These are phyloP conservation scores for Ustilago tritici DNA, from an alignment of 1,284 basidiomycete genomes.

Conservation along the genomic window DNA sequence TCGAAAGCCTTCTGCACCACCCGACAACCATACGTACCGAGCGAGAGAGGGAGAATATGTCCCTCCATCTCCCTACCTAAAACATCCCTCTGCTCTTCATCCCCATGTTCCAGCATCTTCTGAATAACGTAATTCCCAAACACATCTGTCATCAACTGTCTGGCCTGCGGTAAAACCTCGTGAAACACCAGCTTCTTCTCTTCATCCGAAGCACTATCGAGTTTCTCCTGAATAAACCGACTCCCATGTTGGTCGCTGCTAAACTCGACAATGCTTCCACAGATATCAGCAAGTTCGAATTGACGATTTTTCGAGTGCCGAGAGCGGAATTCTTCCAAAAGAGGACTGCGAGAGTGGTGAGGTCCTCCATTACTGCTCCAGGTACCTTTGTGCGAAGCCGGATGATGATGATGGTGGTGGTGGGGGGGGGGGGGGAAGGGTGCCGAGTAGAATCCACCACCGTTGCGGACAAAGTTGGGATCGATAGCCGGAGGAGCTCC, in stretches of 20 bases:
- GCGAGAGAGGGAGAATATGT: slow-evolving; percentile 81
- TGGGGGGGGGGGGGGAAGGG: slow-evolving; percentile 8
- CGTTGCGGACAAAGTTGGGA: slow-evolving; percentile 21
- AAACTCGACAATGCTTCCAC: slow-evolving; percentile 89
- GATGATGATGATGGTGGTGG: not conserved
- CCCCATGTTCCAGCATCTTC: slow-evolving; percentile 92
- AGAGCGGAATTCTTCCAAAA: slow-evolving; percentile 62
- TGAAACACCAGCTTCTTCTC: slow-evolving; percentile 77
- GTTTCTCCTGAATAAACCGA: slow-evolving; percentile 73
- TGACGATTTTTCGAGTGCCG: slow-evolving; percentile 50
- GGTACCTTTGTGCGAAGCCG: not conserved
- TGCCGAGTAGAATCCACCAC: slow-evolving; percentile 21
- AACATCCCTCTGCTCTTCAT: slow-evolving; percentile 75
- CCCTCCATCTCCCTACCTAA: slow-evolving; percentile 83
- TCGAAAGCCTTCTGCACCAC: slow-evolving; percentile 74
- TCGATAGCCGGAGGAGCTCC: slow-evolving; percentile 17
- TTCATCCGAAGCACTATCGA: slow-evolving; percentile 77
- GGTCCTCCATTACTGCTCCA: slow-evolving; percentile 5
- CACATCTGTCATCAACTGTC: slow-evolving; percentile 89
- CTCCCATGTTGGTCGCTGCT: slow-evolving; percentile 89
- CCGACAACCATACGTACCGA: slow-evolving; percentile 93
- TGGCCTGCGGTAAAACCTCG: slow-evolving; percentile 85
- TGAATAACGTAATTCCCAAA: slow-evolving; percentile 97
- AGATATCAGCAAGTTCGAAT: slow-evolving; percentile 78
- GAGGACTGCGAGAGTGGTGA: slow-evolving; percentile 30